Base-by-base conservation (phyloP, 1,284 basidiomycete species). In the Ganoderma lingzhi region DNA sequence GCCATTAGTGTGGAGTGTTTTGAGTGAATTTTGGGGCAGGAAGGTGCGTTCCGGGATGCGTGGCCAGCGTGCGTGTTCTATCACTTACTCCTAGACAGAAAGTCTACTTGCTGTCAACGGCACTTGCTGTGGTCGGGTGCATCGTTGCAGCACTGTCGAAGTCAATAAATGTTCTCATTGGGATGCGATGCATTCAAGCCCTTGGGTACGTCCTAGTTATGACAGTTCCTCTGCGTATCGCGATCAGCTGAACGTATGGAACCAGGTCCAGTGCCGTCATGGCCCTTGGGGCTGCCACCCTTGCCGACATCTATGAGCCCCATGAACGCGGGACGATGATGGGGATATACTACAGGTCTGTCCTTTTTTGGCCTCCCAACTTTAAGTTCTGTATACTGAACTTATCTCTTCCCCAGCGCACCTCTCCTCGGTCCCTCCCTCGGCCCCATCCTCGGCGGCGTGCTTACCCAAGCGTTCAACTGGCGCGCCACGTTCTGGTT, bases 401-500 rank as follows among this genome's bases (percentile, higher is more conserved):
- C 45, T 3, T n/a, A 48, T 17, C 56, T 23, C 28, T 3, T 23
- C 37, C 23, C 19, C 62, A 80, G 78, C 60, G 80, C 80, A 14
- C 79, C 80, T 1, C 73, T 80, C 6, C 75, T 81, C 10, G 88
- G 93, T 0, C 87, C 87, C 9, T 84, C 90, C 2, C 75, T 95
- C 4, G 94, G 93, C 0, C 93, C 94, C 2, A 85, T 96, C 51
- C 78, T 90, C 37, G 90, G 90, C 3, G 95, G 95, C 2, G 87
- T 84, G 1, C 83, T 96, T 5, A 90, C 92, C 0, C 84, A 90
- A 71, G 86, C 83, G 0, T 91, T 92, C 77, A 85, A 84, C 67
- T 96, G 95, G 95, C 87, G 93, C 37, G 88, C 90, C 6, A 88
- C 90, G 0, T 94, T 96, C 78, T 96, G 93, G 86, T 95, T 96